Evolutionary conservation across 2,329 filamentous ascomycete species (phyloP).

Genomic region (Neobulgaria alba): DNA sequence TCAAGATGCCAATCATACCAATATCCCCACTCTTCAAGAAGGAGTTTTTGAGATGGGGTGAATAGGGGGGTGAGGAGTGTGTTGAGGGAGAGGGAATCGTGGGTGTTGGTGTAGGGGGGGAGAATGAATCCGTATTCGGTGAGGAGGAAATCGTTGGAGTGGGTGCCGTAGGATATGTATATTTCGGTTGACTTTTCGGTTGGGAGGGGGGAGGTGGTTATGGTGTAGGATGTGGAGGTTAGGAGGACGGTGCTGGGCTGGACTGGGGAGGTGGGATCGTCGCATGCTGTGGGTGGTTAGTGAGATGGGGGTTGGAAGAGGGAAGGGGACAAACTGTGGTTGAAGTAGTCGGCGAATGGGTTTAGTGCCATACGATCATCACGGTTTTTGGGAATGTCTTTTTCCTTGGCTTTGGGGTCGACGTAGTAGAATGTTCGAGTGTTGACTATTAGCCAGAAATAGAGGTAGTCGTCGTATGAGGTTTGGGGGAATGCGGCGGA

Average conservation of each 20-base stretch:
- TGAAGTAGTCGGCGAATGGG: constrained; percentile 68
- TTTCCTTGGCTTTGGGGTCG: constrained; percentile 8
- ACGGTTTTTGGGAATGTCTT: constrained; percentile 27
- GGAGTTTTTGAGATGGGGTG: constrained; percentile 26
- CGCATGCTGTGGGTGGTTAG: too few relatives aligned
- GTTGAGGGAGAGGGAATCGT: constrained; percentile 27
- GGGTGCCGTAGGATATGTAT: constrained; percentile 59
- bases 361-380: constrained; percentile 60
- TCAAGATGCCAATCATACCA: too few relatives aligned
- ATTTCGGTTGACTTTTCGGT: constrained; percentile 40
- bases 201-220: not conserved
- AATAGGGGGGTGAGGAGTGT: constrained; percentile 21
- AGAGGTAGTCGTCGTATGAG: constrained; percentile 35
- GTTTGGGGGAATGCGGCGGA: constrained; percentile 34
- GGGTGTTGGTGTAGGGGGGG: constrained; percentile 20
- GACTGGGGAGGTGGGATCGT: too few relatives aligned
- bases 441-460: constrained; percentile 52
- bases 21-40: constrained; percentile 38
- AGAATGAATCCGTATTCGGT: constrained; percentile 47
- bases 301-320: too few relatives aligned
- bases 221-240: not conserved
- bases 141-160: constrained; percentile 65
- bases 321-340: constrained; percentile 44
- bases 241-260: too few relatives aligned
- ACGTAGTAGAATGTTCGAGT: constrained; percentile 54